A percentile compares a stretch with the other conserved stretches of the same genome.
Conservation (phyloP, 768 basidiomycete species). For the Piloderma croceum region DNA sequence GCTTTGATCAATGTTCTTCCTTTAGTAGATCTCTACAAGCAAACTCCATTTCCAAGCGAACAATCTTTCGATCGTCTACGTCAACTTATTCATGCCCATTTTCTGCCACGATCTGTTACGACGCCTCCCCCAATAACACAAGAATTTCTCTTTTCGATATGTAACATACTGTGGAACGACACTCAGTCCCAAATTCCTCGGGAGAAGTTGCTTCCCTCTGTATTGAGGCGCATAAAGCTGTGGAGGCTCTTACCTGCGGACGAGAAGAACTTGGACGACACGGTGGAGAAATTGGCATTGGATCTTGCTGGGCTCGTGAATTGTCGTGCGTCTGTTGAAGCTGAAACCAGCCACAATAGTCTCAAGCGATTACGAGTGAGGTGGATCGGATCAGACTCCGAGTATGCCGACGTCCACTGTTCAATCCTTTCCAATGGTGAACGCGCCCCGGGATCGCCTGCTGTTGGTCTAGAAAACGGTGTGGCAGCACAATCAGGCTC, state of each 20-base stretch:
- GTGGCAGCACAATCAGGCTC: too few relatives aligned
- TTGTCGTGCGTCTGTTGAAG: neutral
- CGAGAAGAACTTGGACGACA: neutral
- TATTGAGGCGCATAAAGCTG: neutral
- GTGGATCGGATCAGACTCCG: neutral
- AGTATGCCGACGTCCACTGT: neutral
- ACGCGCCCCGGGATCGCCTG: neutral
- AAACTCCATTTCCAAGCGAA: neutral
- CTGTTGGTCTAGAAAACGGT: too few relatives aligned
- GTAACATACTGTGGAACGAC: neutral
- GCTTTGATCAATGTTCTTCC: neutral
- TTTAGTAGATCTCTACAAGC: neutral
- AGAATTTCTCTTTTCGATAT: neutral
- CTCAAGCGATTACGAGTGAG: neutral
- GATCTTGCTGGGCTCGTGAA: neutral
- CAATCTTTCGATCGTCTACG: neutral
- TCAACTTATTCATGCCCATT: neutral
- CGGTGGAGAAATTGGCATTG: neutral
- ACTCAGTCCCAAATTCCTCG: neutral
- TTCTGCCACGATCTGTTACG: too few relatives aligned
- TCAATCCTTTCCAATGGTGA: neutral
- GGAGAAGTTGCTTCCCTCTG: neutral
- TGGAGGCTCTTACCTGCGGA: neutral
- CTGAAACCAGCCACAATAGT: neutral
- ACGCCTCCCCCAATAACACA: neutral